Evolutionary conservation across 2,329 filamentous ascomycete species (phyloP).

Genomic region (Apiospora rasikravindrae): DNA sequence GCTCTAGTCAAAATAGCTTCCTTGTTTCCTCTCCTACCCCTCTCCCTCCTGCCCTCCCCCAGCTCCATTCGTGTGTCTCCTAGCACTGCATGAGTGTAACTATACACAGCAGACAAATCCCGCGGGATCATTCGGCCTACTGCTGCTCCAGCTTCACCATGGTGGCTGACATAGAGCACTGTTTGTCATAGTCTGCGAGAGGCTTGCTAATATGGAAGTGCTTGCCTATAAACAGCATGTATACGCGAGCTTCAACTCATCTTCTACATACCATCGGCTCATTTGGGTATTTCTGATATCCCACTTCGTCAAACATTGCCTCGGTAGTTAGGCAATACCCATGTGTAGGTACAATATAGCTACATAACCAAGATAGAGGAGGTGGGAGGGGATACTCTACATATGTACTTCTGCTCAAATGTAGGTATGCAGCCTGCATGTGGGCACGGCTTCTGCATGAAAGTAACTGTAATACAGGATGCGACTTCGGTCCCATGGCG

Average conservation of each 20-base stretch:
- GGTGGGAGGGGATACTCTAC: too few relatives aligned
- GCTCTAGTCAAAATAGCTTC: neutral
- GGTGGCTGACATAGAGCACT: neutral
- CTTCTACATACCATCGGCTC: too few relatives aligned
- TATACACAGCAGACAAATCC: neutral
- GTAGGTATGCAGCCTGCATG: neutral
- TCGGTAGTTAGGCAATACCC: neutral
- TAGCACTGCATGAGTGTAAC: neutral
- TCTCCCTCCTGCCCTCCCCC: too few relatives aligned
- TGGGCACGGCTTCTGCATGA: neutral
- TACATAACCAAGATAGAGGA: neutral
- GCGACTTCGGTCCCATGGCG: neutral
- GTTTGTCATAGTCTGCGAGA: neutral
- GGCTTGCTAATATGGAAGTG: neutral
- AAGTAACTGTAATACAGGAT: neutral
- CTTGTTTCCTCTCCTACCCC: neutral
- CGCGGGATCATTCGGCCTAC: neutral
- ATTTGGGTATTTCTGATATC: neutral
- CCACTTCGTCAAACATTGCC: neutral
- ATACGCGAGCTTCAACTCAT: neutral
- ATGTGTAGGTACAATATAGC: neutral
- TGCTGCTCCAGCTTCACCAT: neutral
- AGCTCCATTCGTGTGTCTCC: neutral
- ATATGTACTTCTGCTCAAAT: neutral
- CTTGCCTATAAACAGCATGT: constrained; percentile 1